Evolutionary conservation across 208 protist genomes (phyloP).

Genomic region (Acanthamoeba culbertsoni): DNA sequence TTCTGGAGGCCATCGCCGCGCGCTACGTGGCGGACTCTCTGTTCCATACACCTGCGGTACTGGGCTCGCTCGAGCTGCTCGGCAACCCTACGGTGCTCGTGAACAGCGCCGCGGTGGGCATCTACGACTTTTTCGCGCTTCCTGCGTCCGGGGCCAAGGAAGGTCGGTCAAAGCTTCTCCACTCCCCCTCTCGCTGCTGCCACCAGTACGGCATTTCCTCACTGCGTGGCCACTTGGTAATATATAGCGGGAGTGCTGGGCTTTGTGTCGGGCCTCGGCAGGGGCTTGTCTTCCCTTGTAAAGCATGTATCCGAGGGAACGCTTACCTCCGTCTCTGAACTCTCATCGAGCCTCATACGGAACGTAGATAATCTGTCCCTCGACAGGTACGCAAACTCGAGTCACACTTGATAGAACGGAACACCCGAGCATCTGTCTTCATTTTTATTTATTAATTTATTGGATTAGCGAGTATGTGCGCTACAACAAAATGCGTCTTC

Average conservation of each 20-base stretch:
- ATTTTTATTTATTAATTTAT: no score
- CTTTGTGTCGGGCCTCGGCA: slow-evolving; percentile 17
- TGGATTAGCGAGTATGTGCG: background rate
- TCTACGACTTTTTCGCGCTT: slow-evolving; percentile 45
- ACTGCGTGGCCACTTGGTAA: background rate
- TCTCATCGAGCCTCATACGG: background rate
- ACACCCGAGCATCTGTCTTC: no score
- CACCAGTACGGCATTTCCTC: background rate
- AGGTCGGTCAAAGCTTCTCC: background rate
- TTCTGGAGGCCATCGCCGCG: slow-evolving; percentile 26
- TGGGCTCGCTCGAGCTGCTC: slow-evolving; percentile 13
- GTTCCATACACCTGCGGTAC: background rate
- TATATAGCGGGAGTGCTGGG: background rate
- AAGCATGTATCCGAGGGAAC: background rate
- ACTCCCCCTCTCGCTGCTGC: background rate
- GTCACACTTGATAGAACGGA: background rate
- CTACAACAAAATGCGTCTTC: slow-evolving; percentile 32
- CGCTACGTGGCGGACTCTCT: slow-evolving; percentile 34
- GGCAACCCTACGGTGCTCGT: slow-evolving; percentile 39
- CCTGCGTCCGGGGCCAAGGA: background rate
- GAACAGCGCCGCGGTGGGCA: background rate
- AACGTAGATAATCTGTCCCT: slow-evolving; percentile 19
- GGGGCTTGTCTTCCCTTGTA: background rate
- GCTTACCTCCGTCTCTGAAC: slow-evolving; percentile 17
- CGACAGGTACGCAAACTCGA: background rate